Base-by-base conservation (phyloP, 192 early-diverging fungal genomes). In the Coemansia sp. region DNA sequence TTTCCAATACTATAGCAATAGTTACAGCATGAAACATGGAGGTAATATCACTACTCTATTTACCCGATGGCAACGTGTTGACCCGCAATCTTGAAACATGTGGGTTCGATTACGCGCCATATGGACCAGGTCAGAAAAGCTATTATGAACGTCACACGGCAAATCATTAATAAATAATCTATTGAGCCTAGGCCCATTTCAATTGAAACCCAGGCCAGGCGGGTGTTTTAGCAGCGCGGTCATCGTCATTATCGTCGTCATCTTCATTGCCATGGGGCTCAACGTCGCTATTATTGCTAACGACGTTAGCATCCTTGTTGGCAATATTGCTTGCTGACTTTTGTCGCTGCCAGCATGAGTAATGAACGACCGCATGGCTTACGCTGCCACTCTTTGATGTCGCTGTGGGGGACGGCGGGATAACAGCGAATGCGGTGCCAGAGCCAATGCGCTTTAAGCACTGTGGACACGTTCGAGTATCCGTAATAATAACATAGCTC, bases 381-480 rank as follows among this genome's bases (percentile, higher is more conserved):
- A 23, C 10, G 27, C 27, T 30, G 27, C 27, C 27, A 7, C 7
- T 27, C 46, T 37, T 55, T 52, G n/a, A 23, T 39, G 18, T 19
- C 38, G 15, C 50, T 41, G 8, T 57, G 57, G 27, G 27, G 27
- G 27, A 30, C 11, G 54, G 18, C 18, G 69, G 67, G 41, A 74
- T 60, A 37, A 81, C 60, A 5, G 74, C 74, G 66, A 73, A 81
- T 13, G 70, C 73, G 7, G 66, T 66, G 53, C 73, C 69, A 4
- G 69, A 59, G 41, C 80, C 80, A 22, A 81, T 81, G n/a, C 80
- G 70, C 67, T 81, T 81, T 22, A 78, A 51, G 56, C 80, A 81
- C 9, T 73, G 70, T 15, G 74, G 73, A 34, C 80, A 81, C 3
- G 66, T 68, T 17, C 73, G 61, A 11, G 64, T 73, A 30, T 77